phyloP scores from a whole-genome alignment of 257 asterid genomes.

The Lantana camara region DNA sequence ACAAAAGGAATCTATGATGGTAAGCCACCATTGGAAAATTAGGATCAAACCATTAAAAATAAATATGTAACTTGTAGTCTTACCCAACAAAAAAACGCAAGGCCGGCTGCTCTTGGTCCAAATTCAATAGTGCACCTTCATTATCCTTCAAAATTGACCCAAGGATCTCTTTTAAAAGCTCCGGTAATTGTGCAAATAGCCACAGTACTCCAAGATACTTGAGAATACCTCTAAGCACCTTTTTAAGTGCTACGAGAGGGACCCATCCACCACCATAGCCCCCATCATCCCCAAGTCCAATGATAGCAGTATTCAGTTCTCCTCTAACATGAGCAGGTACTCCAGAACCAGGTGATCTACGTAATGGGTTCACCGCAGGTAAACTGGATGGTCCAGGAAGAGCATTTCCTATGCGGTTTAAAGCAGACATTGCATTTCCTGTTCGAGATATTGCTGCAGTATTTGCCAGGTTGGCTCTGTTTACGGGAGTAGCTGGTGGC shows the following conservation, averaged over 20 bases:
- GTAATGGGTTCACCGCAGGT: constrained; percentile 53
- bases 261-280: constrained; percentile 99
- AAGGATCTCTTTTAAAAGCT: constrained; percentile 90
- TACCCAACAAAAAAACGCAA: constrained; percentile 99
- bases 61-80: constrained; percentile 26
- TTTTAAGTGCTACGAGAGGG: constrained; percentile 95
- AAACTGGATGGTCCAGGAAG: constrained; percentile 66
- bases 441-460: constrained; percentile 62
- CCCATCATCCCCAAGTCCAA: constrained; percentile 99
- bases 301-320: constrained; percentile 95
- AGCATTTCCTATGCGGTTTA: constrained; percentile 73
- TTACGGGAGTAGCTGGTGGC: constrained; percentile 60
- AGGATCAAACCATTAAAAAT: background rate
- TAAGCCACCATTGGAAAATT: background rate
- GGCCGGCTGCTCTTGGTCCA: constrained; percentile 99
- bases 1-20: background rate
- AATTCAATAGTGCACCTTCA: constrained; percentile 92
- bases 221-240: constrained; percentile 95
- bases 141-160: constrained; percentile 97
- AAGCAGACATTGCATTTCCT: constrained; percentile 64
- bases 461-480: constrained; percentile 59
- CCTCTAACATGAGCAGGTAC: constrained; percentile 98
- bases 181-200: constrained; percentile 98
- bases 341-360: constrained; percentile 83
- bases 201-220: constrained; percentile 98